These are phyloP conservation scores for Pseudonitzschia pungens DNA, from an alignment of 108 stramenopile genomes.

Conservation along the genomic window DNA sequence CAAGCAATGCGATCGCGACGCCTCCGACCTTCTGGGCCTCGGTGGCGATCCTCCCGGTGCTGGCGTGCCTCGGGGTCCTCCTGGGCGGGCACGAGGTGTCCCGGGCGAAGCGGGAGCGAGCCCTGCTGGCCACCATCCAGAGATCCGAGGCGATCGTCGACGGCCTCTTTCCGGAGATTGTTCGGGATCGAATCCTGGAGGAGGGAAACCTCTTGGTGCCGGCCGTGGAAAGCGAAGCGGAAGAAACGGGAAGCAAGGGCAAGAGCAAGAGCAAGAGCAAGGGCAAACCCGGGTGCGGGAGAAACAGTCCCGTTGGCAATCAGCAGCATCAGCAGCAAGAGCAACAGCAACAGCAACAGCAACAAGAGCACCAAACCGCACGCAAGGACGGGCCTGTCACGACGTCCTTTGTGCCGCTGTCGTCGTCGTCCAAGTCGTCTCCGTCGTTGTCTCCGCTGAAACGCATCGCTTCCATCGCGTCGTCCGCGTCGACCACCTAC, in stretches of 20 bases:
- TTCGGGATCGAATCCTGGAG: slow-evolving; percentile 45
- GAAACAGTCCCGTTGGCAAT: too few relatives aligned
- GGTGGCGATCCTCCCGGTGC: background rate
- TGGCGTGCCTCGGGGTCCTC: background rate
- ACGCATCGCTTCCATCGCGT: background rate
- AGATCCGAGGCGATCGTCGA: slow-evolving; percentile 37
- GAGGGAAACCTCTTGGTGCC: slow-evolving; percentile 8
- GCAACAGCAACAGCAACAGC: background rate
- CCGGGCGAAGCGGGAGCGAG: background rate
- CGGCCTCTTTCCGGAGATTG: slow-evolving; percentile 44
- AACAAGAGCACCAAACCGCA: background rate
- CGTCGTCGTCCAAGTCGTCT: background rate
- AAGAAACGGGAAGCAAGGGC: too few relatives aligned
- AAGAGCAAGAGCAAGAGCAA: too few relatives aligned
- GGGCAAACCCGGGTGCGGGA: too few relatives aligned
- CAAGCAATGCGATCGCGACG: too few relatives aligned
- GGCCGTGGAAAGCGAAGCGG: too few relatives aligned
- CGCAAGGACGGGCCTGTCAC: too few relatives aligned
- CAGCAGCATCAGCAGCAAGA: too few relatives aligned
- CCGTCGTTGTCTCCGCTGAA: background rate
- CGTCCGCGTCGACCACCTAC: background rate
- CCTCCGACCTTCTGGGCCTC: too few relatives aligned
- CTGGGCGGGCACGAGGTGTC: background rate
- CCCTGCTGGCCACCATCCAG: slow-evolving; percentile 20
- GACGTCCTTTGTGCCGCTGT: background rate